Evolutionary conservation across 1,139 yeast species (phyloP).

Genomic region (Yamadazyma dushanensis): DNA sequence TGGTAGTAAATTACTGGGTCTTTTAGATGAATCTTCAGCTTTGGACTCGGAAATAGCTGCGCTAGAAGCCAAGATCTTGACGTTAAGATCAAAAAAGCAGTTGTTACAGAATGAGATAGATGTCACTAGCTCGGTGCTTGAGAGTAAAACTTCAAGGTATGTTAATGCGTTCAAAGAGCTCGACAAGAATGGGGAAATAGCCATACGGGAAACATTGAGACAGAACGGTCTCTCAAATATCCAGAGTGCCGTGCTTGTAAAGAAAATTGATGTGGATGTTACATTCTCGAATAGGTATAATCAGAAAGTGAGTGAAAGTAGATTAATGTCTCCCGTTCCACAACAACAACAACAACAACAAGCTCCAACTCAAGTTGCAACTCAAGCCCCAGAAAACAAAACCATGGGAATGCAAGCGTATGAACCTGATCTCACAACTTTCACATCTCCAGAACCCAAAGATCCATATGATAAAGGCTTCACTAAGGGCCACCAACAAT

Average conservation of each 20-base stretch:
- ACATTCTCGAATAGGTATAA: slow-evolving; percentile 25
- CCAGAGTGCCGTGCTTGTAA: slow-evolving; percentile 22
- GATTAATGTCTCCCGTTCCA: not conserved
- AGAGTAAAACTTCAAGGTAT: slow-evolving; percentile 48
- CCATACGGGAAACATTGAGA: slow-evolving; percentile 27
- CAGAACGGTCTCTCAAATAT: slow-evolving; percentile 24
- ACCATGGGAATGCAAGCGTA: slow-evolving; percentile 32
- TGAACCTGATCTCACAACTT: slow-evolving; percentile 9
- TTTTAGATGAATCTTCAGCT: slow-evolving; percentile 33
- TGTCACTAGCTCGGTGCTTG: slow-evolving; percentile 54
- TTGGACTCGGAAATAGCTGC: slow-evolving; percentile 43
- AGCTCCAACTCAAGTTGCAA: too few relatives aligned
- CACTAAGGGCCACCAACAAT: slow-evolving; percentile 32
- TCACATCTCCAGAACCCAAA: slow-evolving; percentile 4
- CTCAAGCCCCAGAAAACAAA: slow-evolving; percentile 4
- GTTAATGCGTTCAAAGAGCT: slow-evolving; percentile 41
- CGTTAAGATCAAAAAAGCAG: slow-evolving; percentile 37
- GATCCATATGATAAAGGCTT: slow-evolving; percentile 37
- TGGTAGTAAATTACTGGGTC: slow-evolving; percentile 43
- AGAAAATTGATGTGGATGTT: slow-evolving; percentile 29
- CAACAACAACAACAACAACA: too few relatives aligned
- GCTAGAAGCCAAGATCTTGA: slow-evolving; percentile 38
- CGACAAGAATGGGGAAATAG: slow-evolving; percentile 39
- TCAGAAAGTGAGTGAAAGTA: not conserved
- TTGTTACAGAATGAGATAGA: slow-evolving; percentile 44